Percentiles rank a stretch among this genome's conserved stretches.
Evolutionary conservation across 2,329 filamentous ascomycete genomes (phyloP).

Genomic region (Purpureocillium lavendulum): DNA sequence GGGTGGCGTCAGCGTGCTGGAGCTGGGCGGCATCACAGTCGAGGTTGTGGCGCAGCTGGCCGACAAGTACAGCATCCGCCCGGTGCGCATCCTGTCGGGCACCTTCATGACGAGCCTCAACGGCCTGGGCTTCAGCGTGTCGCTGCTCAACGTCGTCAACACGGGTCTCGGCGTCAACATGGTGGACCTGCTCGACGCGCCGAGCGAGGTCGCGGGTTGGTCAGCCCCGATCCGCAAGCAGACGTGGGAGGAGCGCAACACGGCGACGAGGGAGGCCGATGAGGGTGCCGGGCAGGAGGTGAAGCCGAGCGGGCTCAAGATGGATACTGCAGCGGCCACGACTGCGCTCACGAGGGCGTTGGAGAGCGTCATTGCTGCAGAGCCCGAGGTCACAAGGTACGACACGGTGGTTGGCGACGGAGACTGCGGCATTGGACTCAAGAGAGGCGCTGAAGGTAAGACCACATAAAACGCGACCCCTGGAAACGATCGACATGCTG

Average conservation of each 20-base stretch:
- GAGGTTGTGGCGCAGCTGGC: conserved; percentile 59
- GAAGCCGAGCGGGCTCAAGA: conserved; percentile 39
- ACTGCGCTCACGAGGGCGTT: conserved; percentile 48
- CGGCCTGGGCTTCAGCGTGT: conserved; percentile 66
- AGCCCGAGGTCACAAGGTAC: conserved; percentile 64
- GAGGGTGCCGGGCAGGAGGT: conserved; percentile 20
- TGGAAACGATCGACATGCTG: neutral
- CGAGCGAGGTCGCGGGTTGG: conserved; percentile 64
- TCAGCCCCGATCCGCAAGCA: conserved; percentile 50
- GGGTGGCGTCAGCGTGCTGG: conserved; percentile 63
- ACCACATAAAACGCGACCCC: conserved; percentile 6
- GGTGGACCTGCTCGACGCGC: conserved; percentile 62
- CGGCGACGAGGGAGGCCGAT: conserved; percentile 33
- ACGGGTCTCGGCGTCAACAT: conserved; percentile 53
- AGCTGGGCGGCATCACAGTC: conserved; percentile 62
- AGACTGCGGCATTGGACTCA: conserved; percentile 80
- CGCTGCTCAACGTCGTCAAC: conserved; percentile 55
- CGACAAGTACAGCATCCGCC: conserved; percentile 47
- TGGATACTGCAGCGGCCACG: conserved; percentile 43
- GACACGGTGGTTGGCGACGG: conserved; percentile 85
- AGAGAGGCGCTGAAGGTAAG: conserved; percentile 71
- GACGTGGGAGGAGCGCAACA: conserved; percentile 54
- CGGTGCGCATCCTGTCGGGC: conserved; percentile 57
- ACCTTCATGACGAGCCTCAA: conserved; percentile 76
- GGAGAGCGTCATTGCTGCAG: conserved; percentile 53